Percentiles rank a stretch among this genome's conserved stretches.
Conservation (phyloP, 2,329 filamentous ascomycete species). For the Fusarium zealandicum region DNA sequence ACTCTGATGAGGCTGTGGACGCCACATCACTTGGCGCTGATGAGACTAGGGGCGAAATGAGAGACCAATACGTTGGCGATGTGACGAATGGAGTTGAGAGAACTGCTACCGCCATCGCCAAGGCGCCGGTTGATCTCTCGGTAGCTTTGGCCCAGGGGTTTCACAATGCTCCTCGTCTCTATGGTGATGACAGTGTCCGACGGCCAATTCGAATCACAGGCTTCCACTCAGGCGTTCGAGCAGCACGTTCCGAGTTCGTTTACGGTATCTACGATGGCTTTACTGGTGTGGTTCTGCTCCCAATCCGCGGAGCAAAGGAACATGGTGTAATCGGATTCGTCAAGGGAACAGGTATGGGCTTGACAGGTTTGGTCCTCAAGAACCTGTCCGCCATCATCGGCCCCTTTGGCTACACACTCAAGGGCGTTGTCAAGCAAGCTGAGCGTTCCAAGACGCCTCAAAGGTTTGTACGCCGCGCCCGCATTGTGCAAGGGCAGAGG, state of each 20-base stretch:
- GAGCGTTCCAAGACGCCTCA: constrained; percentile 61
- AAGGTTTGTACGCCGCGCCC: constrained; percentile 61
- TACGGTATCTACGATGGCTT: constrained; percentile 72
- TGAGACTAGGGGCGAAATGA: constrained; percentile 27
- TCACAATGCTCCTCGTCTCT: constrained; percentile 73
- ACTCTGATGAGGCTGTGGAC: constrained; percentile 8
- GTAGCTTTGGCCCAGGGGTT: constrained; percentile 72
- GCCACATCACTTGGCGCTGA: constrained; percentile 20
- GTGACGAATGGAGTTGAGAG: constrained; percentile 60
- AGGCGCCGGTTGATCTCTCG: constrained; percentile 66
- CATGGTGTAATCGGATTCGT: constrained; percentile 56
- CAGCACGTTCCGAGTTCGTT: constrained; percentile 66
- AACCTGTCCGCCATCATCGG: constrained; percentile 68
- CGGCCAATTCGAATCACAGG: constrained; percentile 69
- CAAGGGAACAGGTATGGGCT: constrained; percentile 67
- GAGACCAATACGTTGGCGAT: constrained; percentile 56
- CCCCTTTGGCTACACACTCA: constrained; percentile 67
- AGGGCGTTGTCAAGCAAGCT: constrained; percentile 68
- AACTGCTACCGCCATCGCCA: constrained; percentile 59
- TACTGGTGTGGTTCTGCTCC: constrained; percentile 67
- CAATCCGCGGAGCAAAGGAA: constrained; percentile 63
- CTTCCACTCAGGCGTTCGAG: constrained; percentile 67
- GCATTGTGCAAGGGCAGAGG: constrained; percentile 65
- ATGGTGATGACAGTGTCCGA: constrained; percentile 74
- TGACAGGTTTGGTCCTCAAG: constrained; percentile 70